These are phyloP conservation scores for Rhododendron williamsianum DNA, from an alignment of 148 eudicot species.

Conservation along the genomic window DNA sequence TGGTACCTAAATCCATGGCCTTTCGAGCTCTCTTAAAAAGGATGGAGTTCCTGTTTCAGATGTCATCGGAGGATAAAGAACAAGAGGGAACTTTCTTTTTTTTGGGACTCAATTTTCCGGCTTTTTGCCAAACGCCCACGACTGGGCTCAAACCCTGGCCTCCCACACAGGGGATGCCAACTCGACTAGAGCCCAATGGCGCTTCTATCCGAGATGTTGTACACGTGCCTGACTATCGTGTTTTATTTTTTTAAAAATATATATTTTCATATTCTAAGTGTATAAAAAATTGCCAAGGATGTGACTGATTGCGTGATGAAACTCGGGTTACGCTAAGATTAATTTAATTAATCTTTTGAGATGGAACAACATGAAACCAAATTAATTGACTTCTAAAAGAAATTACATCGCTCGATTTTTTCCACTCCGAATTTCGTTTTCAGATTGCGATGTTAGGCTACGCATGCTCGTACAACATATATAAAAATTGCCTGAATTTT, in stretches of 20 bases:
- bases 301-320: not conserved
- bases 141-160: too few species aligned
- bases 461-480: not conserved
- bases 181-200: too few species aligned
- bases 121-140: too few species aligned
- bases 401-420: not conserved
- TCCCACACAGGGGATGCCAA: too few species aligned
- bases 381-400: not conserved
- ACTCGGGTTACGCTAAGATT: slow-evolving; percentile 1
- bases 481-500: not conserved
- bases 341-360: not conserved
- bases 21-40: too few species aligned
- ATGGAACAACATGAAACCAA: not conserved
- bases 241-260: not conserved
- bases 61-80: too few species aligned
- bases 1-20: too few species aligned
- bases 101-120: too few species aligned
- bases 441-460: not conserved
- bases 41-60: too few species aligned
- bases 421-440: not conserved
- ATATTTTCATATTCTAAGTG: not conserved
- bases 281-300: not conserved
- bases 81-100: too few species aligned
- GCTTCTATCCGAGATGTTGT: not conserved
- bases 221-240: not conserved